phyloP scores from a whole-genome alignment of 1,139 yeast species.

The Lodderomyces pseudojiufengensis region DNA sequence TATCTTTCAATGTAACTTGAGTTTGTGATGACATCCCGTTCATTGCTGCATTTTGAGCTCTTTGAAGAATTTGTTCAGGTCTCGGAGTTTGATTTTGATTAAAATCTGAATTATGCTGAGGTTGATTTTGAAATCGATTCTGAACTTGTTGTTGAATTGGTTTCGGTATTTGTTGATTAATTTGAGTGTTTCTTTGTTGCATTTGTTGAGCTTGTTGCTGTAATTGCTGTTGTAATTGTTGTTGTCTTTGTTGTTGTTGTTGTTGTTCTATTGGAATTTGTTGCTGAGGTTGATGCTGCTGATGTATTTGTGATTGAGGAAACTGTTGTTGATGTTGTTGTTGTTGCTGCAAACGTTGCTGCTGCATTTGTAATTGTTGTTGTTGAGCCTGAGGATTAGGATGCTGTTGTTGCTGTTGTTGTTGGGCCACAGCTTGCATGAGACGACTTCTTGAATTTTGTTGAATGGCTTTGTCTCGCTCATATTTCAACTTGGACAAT shows the following conservation, averaged over 20 bases:
- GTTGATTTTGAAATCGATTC: constrained; percentile 3
- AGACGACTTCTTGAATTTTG: constrained; percentile 38
- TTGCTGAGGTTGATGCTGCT: constrained; percentile 15
- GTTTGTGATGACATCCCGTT: constrained; percentile 3
- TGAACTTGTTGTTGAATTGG: constrained; percentile 4
- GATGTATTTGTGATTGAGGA: constrained; percentile 13
- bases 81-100: constrained; percentile 1
- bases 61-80: constrained; percentile 2
- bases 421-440: constrained; percentile 42
- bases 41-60: constrained; percentile 3
- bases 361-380: constrained; percentile 11
- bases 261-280: constrained; percentile 13
- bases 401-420: constrained; percentile 24
- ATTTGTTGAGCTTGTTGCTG: background rate
- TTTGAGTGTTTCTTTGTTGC: background rate
- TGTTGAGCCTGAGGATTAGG: constrained; percentile 4
- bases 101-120: background rate
- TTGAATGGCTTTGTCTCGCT: constrained; percentile 77
- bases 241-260: constrained; percentile 9
- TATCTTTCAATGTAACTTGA: constrained; percentile 1
- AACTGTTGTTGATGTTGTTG: constrained; percentile 16
- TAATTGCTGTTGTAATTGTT: constrained; percentile 13
- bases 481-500: constrained; percentile 73
- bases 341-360: constrained; percentile 12
- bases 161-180: constrained; percentile 1